These are phyloP conservation scores for Neonothopanus nambi DNA, from an alignment of 1,284 basidiomycete species.

Conservation along the genomic window DNA sequence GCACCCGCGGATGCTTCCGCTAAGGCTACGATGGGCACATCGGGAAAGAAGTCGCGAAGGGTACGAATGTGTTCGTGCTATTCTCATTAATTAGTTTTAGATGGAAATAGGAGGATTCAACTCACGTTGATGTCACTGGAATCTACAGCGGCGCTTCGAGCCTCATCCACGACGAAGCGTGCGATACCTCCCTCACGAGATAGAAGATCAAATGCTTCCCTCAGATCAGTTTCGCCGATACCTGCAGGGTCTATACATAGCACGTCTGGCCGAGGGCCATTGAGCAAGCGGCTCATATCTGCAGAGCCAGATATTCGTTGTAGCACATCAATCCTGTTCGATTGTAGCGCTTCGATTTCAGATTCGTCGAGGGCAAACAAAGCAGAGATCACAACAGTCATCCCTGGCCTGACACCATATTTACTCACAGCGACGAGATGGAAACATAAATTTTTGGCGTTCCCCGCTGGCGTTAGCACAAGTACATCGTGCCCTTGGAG, in stretches of 20 bases:
- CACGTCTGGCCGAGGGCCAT: no score
- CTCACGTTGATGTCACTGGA: conserved; percentile 40
- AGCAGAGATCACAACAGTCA: conserved; percentile 53
- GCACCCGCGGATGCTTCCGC: conserved; percentile 74
- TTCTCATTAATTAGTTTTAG: background rate
- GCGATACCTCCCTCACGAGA: conserved; percentile 46
- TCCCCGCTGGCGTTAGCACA: conserved; percentile 78
- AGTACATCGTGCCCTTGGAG: conserved; percentile 68
- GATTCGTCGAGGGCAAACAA: no score
- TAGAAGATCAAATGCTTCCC: conserved; percentile 32
- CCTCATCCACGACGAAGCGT: conserved; percentile 83
- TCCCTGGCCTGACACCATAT: conserved; percentile 51
- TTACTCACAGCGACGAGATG: conserved; percentile 73
- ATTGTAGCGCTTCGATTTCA: no score
- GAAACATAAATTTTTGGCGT: conserved; percentile 74
- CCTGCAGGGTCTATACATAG: conserved; percentile 26
- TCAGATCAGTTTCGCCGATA: conserved; percentile 48
- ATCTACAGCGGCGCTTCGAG: conserved; percentile 67
- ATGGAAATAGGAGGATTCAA: conserved; percentile 13
- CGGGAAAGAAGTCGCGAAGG: conserved; percentile 61
- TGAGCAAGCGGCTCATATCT: no score
- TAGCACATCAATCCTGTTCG: no score
- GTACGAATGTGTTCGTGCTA: conserved; percentile 57
- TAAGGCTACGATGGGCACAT: conserved; percentile 79
- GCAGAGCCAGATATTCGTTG: no score